Conservation (phyloP, 108 stramenopile genomes). For the Pseudonitzschia delicatissima region DNA sequence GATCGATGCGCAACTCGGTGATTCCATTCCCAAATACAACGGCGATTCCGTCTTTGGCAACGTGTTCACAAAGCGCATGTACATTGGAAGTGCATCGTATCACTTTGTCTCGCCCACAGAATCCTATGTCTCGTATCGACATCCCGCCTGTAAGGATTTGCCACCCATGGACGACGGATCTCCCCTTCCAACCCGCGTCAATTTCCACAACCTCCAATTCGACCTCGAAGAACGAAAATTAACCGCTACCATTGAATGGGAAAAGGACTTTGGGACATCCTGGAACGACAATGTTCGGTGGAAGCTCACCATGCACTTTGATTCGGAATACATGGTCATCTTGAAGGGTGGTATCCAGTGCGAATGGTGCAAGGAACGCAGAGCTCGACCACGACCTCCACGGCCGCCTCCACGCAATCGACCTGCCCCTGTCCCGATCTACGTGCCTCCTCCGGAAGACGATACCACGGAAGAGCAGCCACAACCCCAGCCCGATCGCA, state of each 20-base stretch:
- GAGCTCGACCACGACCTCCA: conserved; percentile 30
- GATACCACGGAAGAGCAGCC: conserved; percentile 1
- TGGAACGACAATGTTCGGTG: conserved; percentile 62
- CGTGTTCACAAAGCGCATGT: conserved; percentile 51
- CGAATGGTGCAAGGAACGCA: conserved; percentile 33
- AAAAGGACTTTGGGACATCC: conserved; percentile 55
- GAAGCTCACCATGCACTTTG: conserved; percentile 62
- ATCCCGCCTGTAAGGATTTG: conserved; percentile 47
- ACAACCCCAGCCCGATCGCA: conserved; percentile 14
- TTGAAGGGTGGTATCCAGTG: conserved; percentile 42
- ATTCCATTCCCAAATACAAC: conserved; percentile 39
- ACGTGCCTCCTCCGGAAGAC: conserved; percentile 25
- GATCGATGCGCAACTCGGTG: conserved; percentile 6
- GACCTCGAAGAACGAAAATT: conserved; percentile 43
- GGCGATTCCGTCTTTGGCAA: conserved; percentile 52
- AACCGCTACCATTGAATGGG: conserved; percentile 55
- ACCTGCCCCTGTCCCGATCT: conserved; percentile 31
- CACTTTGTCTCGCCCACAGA: conserved; percentile 49
- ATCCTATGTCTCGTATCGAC: conserved; percentile 63
- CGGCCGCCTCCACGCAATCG: conserved; percentile 25
- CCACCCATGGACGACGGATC: conserved; percentile 64
- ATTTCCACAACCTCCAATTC: conserved; percentile 50
- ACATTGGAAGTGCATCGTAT: conserved; percentile 66
- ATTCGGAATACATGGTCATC: conserved; percentile 54
- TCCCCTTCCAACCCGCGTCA: conserved; percentile 49